Percentiles rank a stretch among this genome's conserved stretches.
Conservation (phyloP, 805 yeast genomes). For the Yamadazyma philogaea region DNA sequence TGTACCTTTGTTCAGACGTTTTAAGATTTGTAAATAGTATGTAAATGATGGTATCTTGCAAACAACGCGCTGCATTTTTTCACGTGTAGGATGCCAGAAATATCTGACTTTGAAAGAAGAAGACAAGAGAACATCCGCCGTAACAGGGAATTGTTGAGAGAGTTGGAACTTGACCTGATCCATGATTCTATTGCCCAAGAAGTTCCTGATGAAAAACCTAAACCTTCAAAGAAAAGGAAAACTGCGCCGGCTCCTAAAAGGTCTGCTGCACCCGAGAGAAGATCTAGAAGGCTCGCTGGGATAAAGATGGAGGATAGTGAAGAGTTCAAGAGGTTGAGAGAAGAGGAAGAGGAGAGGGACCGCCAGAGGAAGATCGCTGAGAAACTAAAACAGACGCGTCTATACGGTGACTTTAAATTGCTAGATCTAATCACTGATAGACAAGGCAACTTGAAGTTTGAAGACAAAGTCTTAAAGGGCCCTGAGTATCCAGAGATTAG, state of each 20-base stretch:
- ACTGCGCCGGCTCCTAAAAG: constrained; percentile 22
- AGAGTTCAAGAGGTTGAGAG: constrained; percentile 34
- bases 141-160: constrained; percentile 69
- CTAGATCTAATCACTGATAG: constrained; percentile 52
- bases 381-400: constrained; percentile 51
- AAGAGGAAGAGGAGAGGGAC: constrained; percentile 33
- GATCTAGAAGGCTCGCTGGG: constrained; percentile 80
- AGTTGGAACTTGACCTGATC: constrained; percentile 63
- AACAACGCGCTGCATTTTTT: neutral
- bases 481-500: constrained; percentile 3
- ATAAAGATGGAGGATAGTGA: constrained; percentile 53
- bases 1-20: constrained; percentile 41
- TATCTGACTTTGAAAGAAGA: constrained; percentile 68
- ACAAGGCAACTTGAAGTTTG: constrained; percentile 31
- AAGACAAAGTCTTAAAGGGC: constrained; percentile 24
- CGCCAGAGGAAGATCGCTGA: constrained; percentile 40
- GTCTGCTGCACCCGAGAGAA: constrained; percentile 53
- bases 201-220: constrained; percentile 21
- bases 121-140: constrained; percentile 78
- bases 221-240: constrained; percentile 23
- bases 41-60: neutral
- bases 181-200: constrained; percentile 53
- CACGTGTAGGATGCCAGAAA: constrained; percentile 16
- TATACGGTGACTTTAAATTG: constrained; percentile 63
- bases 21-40: constrained; percentile 19